Evolutionary conservation across 1,284 basidiomycete species (phyloP).

Genomic region (Pseudozyma sp.): DNA sequence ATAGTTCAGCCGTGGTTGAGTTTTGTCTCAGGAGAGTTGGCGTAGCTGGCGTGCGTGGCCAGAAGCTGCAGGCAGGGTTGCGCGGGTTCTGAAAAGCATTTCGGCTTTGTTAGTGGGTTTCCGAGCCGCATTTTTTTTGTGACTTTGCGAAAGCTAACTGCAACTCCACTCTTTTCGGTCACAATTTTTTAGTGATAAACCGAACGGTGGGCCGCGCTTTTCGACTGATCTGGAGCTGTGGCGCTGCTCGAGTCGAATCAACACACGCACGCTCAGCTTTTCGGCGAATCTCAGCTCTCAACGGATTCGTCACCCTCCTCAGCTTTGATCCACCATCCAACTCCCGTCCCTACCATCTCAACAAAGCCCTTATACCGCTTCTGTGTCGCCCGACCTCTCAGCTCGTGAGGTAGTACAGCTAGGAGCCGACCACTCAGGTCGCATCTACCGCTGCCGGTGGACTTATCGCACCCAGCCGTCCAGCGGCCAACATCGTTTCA

Average conservation of each 20-base stretch:
- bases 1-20: too few species aligned
- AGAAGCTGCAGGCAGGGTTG: too few species aligned
- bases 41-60: not conserved
- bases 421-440: too few species aligned
- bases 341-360: too few species aligned
- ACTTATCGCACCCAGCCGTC: too few species aligned
- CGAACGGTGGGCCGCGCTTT: not conserved
- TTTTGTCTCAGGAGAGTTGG: too few species aligned
- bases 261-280: constrained; percentile 5
- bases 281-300: not conserved
- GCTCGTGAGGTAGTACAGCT: too few species aligned
- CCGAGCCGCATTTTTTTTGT: not conserved
- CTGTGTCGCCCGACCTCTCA: too few species aligned
- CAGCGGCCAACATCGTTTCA: not conserved
- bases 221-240: not conserved
- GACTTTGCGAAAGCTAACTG: not conserved
- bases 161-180: not conserved
- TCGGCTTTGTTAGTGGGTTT: not conserved
- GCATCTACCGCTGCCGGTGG: too few species aligned
- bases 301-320: constrained; percentile 3
- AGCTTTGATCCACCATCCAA: constrained; percentile 2
- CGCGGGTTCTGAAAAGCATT: not conserved
- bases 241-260: not conserved
- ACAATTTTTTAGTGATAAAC: constrained; percentile 1
- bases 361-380: too few species aligned